Percentiles rank a stretch among this genome's conserved stretches.
Evolutionary conservation across 2,329 filamentous ascomycete genomes (phyloP).

Genomic region (Cladorrhinum sp.): DNA sequence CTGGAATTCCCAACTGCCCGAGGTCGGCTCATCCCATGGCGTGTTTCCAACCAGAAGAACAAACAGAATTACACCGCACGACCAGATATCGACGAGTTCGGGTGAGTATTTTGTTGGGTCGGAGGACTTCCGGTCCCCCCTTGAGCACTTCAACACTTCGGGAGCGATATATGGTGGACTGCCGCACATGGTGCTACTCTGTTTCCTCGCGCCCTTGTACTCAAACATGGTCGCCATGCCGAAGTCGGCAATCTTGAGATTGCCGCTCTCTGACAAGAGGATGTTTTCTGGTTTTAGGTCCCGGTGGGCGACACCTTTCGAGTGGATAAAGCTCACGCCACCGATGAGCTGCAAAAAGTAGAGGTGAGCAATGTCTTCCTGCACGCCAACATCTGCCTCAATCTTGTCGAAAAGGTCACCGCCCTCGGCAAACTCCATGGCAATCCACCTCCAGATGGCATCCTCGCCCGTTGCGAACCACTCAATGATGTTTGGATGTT

Average conservation of each 20-base stretch:
- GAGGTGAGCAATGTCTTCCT: conserved; percentile 89
- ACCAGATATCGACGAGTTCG: conserved; percentile 91
- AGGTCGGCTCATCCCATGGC: conserved; percentile 91
- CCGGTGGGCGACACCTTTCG: conserved; percentile 89
- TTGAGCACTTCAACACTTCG: conserved; percentile 67
- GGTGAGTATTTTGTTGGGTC: conserved; percentile 64
- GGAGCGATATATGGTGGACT: conserved; percentile 97
- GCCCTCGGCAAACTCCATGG: conserved; percentile 94
- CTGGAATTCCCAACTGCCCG: conserved; percentile 82
- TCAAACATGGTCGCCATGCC: conserved; percentile 92
- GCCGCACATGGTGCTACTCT: conserved; percentile 86
- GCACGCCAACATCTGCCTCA: conserved; percentile 93
- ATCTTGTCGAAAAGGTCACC: conserved; percentile 99
- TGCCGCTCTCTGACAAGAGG: conserved; percentile 76
- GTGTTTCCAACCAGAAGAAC: conserved; percentile 94
- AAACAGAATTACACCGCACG: conserved; percentile 95
- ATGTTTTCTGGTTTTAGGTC: conserved; percentile 96
- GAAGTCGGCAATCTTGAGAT: conserved; percentile 94
- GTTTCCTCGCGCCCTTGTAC: conserved; percentile 78
- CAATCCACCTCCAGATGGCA: conserved; percentile 88
- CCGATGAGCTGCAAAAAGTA: conserved; percentile 92
- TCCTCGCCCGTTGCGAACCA: conserved; percentile 90
- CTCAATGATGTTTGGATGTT: conserved; percentile 90
- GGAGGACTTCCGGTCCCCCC: conserved; percentile 44
- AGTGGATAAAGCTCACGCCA: conserved; percentile 92